These are phyloP conservation scores for Penicillium waksmanii DNA, from an alignment of 495 filamentous ascomycete species.

Conservation along the genomic window DNA sequence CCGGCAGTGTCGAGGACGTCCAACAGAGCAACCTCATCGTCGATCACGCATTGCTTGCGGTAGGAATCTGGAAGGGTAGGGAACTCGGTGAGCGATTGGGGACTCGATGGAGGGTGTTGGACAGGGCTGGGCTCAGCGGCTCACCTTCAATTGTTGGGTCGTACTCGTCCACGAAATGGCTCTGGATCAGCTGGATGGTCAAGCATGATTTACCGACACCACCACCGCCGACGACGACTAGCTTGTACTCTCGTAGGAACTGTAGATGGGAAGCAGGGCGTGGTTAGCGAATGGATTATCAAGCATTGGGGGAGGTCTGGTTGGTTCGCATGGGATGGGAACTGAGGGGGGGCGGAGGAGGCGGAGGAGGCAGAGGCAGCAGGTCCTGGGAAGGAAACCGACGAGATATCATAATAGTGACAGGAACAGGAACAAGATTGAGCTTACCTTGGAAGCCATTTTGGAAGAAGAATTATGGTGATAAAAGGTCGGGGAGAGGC, in stretches of 20 bases:
- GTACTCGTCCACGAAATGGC: conserved; percentile 99
- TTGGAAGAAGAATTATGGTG: conserved; percentile 11
- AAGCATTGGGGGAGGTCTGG: neutral
- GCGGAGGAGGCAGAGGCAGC: neutral
- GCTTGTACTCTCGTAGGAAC: conserved; percentile 98
- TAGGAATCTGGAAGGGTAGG: conserved; percentile 76
- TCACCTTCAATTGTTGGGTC: conserved; percentile 98
- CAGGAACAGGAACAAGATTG: neutral
- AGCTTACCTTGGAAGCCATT: conserved; percentile 38
- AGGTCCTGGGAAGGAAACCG: neutral
- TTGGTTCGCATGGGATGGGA: conserved; percentile 2
- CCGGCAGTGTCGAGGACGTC: conserved; percentile 98
- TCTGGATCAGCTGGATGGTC: conserved; percentile 98
- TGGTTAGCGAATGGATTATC: conserved; percentile 21
- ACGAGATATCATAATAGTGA: neutral
- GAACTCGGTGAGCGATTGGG: conserved; percentile 19
- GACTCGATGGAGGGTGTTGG: neutral
- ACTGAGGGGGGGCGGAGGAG: conserved; percentile 1
- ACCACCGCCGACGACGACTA: conserved; percentile 97
- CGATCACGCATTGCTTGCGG: conserved; percentile 98
- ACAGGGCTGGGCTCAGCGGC: conserved; percentile 23
- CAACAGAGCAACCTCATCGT: conserved; percentile 95
- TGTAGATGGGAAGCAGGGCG: conserved; percentile 33
- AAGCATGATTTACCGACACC: conserved; percentile 99
- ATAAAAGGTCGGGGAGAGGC: conserved; percentile 8